Conservation (phyloP, 2,329 filamentous ascomycete genomes). For the Chaetomium olivaceum region DNA sequence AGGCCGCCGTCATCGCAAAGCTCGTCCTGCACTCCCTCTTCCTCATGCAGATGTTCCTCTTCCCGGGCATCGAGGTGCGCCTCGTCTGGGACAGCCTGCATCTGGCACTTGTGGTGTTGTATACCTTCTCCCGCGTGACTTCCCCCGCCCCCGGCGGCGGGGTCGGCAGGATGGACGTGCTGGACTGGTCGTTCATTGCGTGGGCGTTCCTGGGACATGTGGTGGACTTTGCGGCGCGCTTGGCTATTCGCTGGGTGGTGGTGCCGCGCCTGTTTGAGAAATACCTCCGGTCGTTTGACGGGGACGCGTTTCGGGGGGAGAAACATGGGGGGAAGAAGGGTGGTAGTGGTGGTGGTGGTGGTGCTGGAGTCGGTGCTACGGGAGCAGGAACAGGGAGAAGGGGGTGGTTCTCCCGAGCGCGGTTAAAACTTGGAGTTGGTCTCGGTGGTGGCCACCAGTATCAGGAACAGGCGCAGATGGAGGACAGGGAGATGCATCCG, state of each 20-base stretch:
- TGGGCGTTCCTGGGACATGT: conserved; percentile 27
- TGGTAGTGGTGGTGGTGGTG: neutral
- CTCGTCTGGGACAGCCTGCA: conserved; percentile 29
- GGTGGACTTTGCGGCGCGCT: conserved; percentile 19
- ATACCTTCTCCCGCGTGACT: conserved; percentile 16
- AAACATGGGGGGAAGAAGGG: neutral
- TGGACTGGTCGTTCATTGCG: conserved; percentile 29
- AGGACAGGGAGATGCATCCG: neutral
- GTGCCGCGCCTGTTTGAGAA: conserved; percentile 25
- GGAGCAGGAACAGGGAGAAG: neutral
- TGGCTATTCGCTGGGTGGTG: conserved; percentile 20
- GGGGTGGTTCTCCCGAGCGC: neutral
- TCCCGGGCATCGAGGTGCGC: conserved; percentile 25
- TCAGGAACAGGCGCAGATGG: neutral
- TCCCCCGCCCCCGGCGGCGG: neutral
- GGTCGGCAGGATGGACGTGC: neutral
- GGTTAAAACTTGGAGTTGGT: neutral
- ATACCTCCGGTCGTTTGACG: conserved; percentile 27
- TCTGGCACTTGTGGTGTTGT: conserved; percentile 23
- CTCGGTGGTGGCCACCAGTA: neutral
- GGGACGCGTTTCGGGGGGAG: conserved; percentile 8
- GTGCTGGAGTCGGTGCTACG: neutral
- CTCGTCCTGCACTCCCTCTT: conserved; percentile 26
- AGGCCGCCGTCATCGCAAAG: conserved; percentile 24
- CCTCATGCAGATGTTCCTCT: conserved; percentile 28